Evolutionary conservation across 176 grass and related monocot species (phyloP), one percentile per base, ranked within the genome.

Genomic region (Eleusine indica): DNA sequence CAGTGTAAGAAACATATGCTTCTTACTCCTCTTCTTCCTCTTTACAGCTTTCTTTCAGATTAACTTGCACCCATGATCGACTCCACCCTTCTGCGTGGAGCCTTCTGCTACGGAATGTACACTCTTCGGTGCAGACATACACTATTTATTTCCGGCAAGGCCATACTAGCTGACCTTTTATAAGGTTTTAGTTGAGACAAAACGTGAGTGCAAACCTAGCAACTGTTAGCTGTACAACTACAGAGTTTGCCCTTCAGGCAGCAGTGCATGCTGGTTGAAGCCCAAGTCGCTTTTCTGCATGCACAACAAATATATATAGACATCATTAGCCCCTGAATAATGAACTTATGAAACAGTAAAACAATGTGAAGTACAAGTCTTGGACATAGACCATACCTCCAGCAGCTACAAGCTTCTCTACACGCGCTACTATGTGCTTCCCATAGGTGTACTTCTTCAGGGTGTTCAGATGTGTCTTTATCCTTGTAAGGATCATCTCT

Each of bases 381-480:
- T n/a, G 9, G 38, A 73, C 53, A 29, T 56, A 54, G 65, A 64
- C 32, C 47, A 38, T 88, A 97, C 94, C 94, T 87, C 94, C 94
- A 77, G 94, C 89, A 29, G 89, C 87, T 53, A 97, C 91, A 43
- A 97, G 94, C 77, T 97, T 97, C 85, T 97, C 94, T 53, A 97
- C 91, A 4, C 91, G 89, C 1, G 91, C 91, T 63, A 97, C 94
- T 72, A 97, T 94, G 88, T 97, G 91, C 70, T 97, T 97, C 38
- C 94, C 94, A 7, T 91, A 97, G 35, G 94, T 97, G 70, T 94
- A 97, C 70, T 97, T 97, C 87, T 97, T 94, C 1, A 97, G 89
- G 42, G 94, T 93, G 70, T 87, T 97, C 76, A 97, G 88, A 77
- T 97, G 94, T 10, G 90, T 90, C 69, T 94, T 97, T 49, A 97